phyloP scores from a whole-genome alignment of 2,329 filamentous ascomycete species.

The Pseudogymnoascus sp. region DNA sequence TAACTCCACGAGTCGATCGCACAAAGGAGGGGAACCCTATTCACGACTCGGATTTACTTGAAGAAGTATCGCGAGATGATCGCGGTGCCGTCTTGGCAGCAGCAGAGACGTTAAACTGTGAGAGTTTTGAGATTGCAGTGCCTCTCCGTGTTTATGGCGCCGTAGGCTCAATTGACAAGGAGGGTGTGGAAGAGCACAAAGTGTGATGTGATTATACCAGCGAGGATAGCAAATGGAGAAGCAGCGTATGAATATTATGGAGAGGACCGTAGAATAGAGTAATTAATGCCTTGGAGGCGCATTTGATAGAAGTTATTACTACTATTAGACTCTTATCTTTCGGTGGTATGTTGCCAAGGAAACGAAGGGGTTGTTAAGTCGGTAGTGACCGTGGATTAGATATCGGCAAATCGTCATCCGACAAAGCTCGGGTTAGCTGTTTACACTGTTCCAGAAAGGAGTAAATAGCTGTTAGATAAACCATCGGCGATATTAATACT shows the following conservation, averaged over 20 bases:
- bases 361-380: background rate
- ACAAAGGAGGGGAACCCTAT: slow-evolving; percentile 21
- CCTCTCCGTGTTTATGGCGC: slow-evolving; percentile 74
- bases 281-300: slow-evolving; percentile 2
- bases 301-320: background rate
- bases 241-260: background rate
- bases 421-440: background rate
- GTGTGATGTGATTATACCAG: background rate
- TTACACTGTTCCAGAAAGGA: background rate
- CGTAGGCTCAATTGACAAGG: slow-evolving; percentile 21
- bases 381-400: background rate
- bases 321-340: background rate
- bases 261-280: background rate
- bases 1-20: slow-evolving; percentile 55
- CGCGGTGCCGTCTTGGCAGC: slow-evolving; percentile 70
- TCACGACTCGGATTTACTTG: slow-evolving; percentile 50
- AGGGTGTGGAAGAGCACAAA: slow-evolving; percentile 14
- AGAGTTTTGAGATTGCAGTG: slow-evolving; percentile 85
- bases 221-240: background rate
- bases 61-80: slow-evolving; percentile 72
- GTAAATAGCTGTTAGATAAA: background rate
- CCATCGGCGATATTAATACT: background rate
- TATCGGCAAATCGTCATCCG: slow-evolving; percentile 4
- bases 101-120: slow-evolving; percentile 68
- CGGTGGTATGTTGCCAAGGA: slow-evolving; percentile 1